Evolutionary conservation across 768 basidiomycete genomes (phyloP).

Genomic region (Agaricus subrufescens): DNA sequence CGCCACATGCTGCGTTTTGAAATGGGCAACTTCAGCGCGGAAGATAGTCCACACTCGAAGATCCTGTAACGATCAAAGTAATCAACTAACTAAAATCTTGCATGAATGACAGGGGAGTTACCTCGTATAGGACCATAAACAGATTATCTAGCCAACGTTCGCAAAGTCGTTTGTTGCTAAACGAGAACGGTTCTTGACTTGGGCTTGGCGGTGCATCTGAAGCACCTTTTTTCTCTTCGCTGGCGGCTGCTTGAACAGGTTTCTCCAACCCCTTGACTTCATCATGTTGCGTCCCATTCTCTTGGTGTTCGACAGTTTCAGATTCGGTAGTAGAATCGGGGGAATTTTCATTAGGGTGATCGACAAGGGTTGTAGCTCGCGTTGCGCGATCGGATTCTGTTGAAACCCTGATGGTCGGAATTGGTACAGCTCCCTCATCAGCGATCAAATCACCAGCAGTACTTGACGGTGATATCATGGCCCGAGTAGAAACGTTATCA

Average conservation of each 20-base stretch:
- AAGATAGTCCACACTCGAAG: constrained; percentile 98
- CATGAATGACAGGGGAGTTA: constrained; percentile 18
- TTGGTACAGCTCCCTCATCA: constrained; percentile 25
- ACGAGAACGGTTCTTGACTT: constrained; percentile 70
- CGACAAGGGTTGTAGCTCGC: constrained; percentile 14
- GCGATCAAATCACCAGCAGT: constrained; percentile 18
- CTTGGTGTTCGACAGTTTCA: constrained; percentile 16
- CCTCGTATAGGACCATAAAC: constrained; percentile 98
- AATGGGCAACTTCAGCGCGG: constrained; percentile 96
- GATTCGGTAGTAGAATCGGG: too few species aligned
- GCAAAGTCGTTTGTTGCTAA: constrained; percentile 94
- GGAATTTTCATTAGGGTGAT: constrained; percentile 7
- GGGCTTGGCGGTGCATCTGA: constrained; percentile 29
- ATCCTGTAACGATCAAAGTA: constrained; percentile 47
- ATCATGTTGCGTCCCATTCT: constrained; percentile 12
- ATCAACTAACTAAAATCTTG: constrained; percentile 2
- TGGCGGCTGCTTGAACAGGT: constrained; percentile 49
- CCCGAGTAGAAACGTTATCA: constrained; percentile 71
- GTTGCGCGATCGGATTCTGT: constrained; percentile 50
- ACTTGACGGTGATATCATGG: constrained; percentile 42
- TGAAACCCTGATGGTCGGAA: constrained; percentile 74
- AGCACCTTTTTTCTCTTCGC: constrained; percentile 37
- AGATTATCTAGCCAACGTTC: constrained; percentile 97
- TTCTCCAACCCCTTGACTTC: constrained; percentile 31
- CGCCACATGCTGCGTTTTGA: constrained; percentile 97